Percentiles rank a stretch among this genome's conserved stretches.
Evolutionary conservation across 208 protist genomes (phyloP).

Genomic region (Wallacemonas sp.): DNA sequence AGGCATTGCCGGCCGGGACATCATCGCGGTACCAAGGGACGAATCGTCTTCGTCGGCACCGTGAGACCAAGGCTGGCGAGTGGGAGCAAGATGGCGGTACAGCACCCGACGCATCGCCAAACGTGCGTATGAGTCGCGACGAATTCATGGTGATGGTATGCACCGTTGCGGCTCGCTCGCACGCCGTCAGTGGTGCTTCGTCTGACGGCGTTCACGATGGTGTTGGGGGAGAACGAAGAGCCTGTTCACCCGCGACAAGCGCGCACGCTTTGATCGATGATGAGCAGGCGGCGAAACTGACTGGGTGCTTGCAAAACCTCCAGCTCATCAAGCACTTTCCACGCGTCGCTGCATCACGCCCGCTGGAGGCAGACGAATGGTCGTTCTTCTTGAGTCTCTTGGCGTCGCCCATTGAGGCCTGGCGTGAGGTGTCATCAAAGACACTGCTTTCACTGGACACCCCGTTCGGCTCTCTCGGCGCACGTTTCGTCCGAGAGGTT

Average conservation of each 20-base stretch:
- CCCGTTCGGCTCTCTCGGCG: not conserved
- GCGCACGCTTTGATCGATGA: not conserved
- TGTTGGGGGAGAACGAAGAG: too few species aligned
- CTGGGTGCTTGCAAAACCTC: constrained; percentile 4
- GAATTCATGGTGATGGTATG: constrained; percentile 16
- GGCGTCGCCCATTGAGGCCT: not conserved
- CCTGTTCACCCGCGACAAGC: too few species aligned
- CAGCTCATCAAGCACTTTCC: constrained; percentile 10
- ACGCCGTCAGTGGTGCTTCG: not conserved
- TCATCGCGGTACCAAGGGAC: not conserved
- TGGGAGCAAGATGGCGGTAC: not conserved
- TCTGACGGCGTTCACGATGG: not conserved
- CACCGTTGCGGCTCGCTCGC: not conserved
- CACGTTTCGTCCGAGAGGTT: not conserved
- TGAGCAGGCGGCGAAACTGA: not conserved
- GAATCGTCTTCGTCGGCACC: not conserved
- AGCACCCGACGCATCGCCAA: too few species aligned
- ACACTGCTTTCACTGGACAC: not conserved
- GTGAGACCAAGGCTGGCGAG: not conserved
- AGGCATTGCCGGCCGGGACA: not conserved
- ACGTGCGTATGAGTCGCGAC: not conserved
- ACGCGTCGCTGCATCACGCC: constrained; percentile 5
- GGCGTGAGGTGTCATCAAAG: not conserved
- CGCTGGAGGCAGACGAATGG: constrained; percentile 9
- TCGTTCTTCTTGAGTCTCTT: constrained; percentile 8